phyloP scores from a whole-genome alignment of 306 rosid genomes.

The Castanospermum australe region DNA sequence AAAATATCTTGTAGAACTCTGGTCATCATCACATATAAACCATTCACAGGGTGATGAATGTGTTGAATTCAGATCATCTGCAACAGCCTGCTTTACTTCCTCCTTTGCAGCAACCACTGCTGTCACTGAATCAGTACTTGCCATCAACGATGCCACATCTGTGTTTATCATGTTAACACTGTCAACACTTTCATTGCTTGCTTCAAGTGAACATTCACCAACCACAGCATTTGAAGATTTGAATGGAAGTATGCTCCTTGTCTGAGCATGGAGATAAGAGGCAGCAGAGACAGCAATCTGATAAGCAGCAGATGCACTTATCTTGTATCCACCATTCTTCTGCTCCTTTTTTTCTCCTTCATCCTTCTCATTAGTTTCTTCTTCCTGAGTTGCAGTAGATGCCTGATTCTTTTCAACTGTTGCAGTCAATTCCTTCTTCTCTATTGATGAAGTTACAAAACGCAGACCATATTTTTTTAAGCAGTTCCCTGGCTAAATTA shows the following conservation, averaged over 20 bases:
- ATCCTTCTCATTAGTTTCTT: constrained; percentile 27
- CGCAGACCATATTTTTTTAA: constrained; percentile 45
- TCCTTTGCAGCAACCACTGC: constrained; percentile 85
- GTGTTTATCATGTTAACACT: constrained; percentile 33
- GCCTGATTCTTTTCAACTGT: constrained; percentile 40
- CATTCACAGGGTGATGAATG: constrained; percentile 76
- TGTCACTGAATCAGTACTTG: constrained; percentile 64
- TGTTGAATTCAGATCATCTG: constrained; percentile 62
- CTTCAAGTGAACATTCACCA: constrained; percentile 32
- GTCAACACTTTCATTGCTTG: constrained; percentile 5
- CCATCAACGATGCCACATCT: constrained; percentile 58
- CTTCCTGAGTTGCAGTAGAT: constrained; percentile 30
- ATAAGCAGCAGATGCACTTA: constrained; percentile 52
- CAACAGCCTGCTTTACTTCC: constrained; percentile 79
- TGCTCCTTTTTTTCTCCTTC: constrained; percentile 32
- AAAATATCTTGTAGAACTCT: constrained; percentile 57
- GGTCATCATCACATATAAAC: constrained; percentile 71
- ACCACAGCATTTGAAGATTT: constrained; percentile 34
- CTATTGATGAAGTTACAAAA: constrained; percentile 65
- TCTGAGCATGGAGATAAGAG: constrained; percentile 57
- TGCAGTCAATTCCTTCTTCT: constrained; percentile 48
- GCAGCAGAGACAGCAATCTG: constrained; percentile 61
- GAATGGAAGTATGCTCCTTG: constrained; percentile 58
- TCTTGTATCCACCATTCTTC: constrained; percentile 32
- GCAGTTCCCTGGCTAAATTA: constrained; percentile 58